Percentiles rank a stretch among this genome's conserved stretches.
Evolutionary conservation across 768 basidiomycete species (phyloP).

Genomic region (Pulveroboletus sp.): DNA sequence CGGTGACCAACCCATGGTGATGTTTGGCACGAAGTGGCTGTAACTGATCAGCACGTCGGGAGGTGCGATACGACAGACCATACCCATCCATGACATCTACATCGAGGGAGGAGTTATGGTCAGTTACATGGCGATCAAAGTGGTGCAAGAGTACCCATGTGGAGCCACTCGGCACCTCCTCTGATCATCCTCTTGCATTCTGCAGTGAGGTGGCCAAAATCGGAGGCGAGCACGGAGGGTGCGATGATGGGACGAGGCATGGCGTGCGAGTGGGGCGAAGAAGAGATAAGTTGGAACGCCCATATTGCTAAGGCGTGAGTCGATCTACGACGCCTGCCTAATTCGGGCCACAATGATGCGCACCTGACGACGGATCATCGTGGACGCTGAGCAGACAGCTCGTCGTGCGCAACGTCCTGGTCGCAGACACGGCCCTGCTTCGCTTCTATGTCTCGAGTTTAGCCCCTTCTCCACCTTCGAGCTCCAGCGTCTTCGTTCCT

Average conservation of each 20-base stretch:
- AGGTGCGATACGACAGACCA: slow-evolving; percentile 8
- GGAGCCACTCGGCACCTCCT: slow-evolving; percentile 94
- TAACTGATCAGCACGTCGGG: slow-evolving; percentile 4
- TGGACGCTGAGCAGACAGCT: too few species aligned
- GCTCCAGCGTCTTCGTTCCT: too few species aligned
- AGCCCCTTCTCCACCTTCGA: too few species aligned
- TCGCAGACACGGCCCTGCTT: too few species aligned
- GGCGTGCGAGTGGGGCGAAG: slow-evolving; percentile 6
- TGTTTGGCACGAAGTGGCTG: slow-evolving; percentile 97
- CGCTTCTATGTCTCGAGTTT: too few species aligned
- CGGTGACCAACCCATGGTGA: slow-evolving; percentile 78
- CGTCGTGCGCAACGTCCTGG: too few species aligned
- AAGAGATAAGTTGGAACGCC: slow-evolving; percentile 3
- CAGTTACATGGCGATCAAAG: slow-evolving; percentile 8
- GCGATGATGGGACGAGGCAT: slow-evolving; percentile 94
- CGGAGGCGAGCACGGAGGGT: slow-evolving; percentile 94
- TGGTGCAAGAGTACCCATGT: slow-evolving; percentile 66
- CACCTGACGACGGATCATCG: slow-evolving; percentile 1
- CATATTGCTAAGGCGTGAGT: slow-evolving; percentile 5
- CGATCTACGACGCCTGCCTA: slow-evolving; percentile 27
- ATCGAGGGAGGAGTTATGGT: slow-evolving; percentile 2
- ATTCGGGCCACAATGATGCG: slow-evolving; percentile 4
- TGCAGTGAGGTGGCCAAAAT: slow-evolving; percentile 90
- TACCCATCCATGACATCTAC: slow-evolving; percentile 98
- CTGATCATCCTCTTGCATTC: slow-evolving; percentile 98